Conservation (phyloP, 495 filamentous ascomycete genomes). For the Durotheca rogersii region DNA sequence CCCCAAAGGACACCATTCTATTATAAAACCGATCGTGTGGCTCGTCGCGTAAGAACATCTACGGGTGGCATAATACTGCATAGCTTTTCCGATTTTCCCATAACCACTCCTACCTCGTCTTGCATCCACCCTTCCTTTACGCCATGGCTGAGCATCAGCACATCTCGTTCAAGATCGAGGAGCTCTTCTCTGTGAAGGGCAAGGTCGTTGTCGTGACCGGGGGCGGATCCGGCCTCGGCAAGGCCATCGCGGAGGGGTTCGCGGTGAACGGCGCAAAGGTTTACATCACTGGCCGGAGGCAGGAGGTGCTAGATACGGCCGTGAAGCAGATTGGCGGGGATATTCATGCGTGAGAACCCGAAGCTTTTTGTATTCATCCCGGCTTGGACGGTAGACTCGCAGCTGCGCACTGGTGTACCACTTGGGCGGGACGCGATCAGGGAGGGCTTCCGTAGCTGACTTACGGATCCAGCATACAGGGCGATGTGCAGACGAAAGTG, state of each 20-base stretch:
- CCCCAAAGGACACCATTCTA: too few species aligned
- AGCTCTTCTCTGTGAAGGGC: constrained; percentile 52
- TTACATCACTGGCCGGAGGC: constrained; percentile 59
- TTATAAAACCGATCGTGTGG: too few species aligned
- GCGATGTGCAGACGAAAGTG: constrained; percentile 12
- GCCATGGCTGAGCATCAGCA: neutral
- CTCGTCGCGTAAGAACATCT: too few species aligned
- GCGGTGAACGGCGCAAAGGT: constrained; percentile 57
- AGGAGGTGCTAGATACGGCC: constrained; percentile 39
- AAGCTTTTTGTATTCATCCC: neutral
- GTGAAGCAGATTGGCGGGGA: neutral
- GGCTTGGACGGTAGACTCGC: too few species aligned
- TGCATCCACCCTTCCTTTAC: neutral
- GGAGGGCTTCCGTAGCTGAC: too few species aligned
- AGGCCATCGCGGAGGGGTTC: constrained; percentile 54
- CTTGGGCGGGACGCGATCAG: too few species aligned
- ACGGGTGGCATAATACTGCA: too few species aligned
- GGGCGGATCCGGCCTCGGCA: constrained; percentile 32
- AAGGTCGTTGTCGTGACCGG: constrained; percentile 56
- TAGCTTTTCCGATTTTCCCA: too few species aligned
- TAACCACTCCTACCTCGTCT: neutral
- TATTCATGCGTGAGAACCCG: neutral
- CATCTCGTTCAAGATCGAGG: neutral
- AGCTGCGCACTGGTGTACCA: too few species aligned
- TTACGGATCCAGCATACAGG: constrained; percentile 15